phyloP scores from a whole-genome alignment of 2,329 filamentous ascomycete genomes.

The Colletotrichum tanaceti region DNA sequence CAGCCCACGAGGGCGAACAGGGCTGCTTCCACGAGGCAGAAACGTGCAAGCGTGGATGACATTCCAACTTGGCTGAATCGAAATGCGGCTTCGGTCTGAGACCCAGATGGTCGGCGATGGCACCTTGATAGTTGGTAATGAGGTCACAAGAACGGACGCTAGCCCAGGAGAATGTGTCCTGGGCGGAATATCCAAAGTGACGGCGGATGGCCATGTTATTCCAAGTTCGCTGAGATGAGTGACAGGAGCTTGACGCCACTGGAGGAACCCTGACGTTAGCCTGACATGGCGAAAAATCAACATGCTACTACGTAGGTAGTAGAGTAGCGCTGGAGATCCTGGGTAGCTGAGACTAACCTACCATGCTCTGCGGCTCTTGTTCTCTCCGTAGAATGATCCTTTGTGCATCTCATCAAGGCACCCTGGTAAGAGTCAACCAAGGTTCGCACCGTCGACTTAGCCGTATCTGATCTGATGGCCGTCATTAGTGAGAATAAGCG shows the following conservation, averaged over 20 bases:
- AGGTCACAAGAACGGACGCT: not conserved
- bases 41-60: not conserved
- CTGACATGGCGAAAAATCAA: slow-evolving; percentile 4
- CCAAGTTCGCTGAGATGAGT: not conserved
- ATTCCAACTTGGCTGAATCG: not conserved
- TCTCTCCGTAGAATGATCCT: not conserved
- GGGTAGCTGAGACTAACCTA: not conserved
- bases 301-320: too few species aligned
- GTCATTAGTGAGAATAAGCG: not conserved
- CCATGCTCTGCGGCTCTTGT: not conserved
- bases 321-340: not conserved
- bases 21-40: slow-evolving; percentile 8
- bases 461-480: not conserved
- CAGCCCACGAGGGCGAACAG: not conserved
- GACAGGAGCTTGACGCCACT: slow-evolving; percentile 32
- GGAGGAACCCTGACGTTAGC: not conserved
- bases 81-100: not conserved
- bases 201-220: not conserved
- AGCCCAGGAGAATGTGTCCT: not conserved
- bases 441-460: not conserved
- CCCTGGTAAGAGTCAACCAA: not conserved
- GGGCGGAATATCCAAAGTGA: not conserved
- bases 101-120: not conserved
- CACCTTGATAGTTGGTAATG: not conserved
- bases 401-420: not conserved